Percentiles rank a stretch among this genome's conserved stretches.
Evolutionary conservation across 345 rosid genomes (phyloP).

Genomic region (Hibiscus mutabilis): DNA sequence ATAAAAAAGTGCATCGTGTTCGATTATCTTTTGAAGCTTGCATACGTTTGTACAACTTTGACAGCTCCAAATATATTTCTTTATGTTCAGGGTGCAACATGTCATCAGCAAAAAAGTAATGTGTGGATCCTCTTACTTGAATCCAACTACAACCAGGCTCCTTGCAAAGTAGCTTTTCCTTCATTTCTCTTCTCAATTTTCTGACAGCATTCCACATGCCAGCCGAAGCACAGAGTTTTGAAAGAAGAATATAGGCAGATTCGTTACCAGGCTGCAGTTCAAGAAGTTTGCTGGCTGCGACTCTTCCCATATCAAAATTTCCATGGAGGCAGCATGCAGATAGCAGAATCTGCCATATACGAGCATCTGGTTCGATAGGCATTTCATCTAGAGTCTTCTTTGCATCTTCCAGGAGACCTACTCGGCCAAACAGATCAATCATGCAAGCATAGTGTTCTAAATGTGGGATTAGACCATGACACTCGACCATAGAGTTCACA

Average conservation of each 20-base stretch:
- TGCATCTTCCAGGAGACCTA: slow-evolving; percentile 34
- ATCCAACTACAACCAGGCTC: slow-evolving; percentile 40
- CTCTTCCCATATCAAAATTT: slow-evolving; percentile 29
- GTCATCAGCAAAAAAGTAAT: slow-evolving; percentile 27
- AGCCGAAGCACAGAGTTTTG: slow-evolving; percentile 41
- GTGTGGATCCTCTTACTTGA: slow-evolving; percentile 22
- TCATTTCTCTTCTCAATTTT: slow-evolving; percentile 40
- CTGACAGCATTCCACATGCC: slow-evolving; percentile 35
- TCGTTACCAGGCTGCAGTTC: slow-evolving; percentile 36
- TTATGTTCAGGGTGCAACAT: slow-evolving; percentile 24
- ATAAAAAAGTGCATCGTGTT: background rate
- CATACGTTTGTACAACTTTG: slow-evolving; percentile 24
- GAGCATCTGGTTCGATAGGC: slow-evolving; percentile 33
- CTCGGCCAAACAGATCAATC: slow-evolving; percentile 40
- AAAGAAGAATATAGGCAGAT: slow-evolving; percentile 32
- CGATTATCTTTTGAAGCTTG: background rate
- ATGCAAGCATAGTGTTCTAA: slow-evolving; percentile 40
- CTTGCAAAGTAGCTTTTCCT: slow-evolving; percentile 29
- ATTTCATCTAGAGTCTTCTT: slow-evolving; percentile 33
- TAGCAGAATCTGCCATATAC: slow-evolving; percentile 36
- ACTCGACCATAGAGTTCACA: slow-evolving; percentile 21
- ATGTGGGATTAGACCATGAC: slow-evolving; percentile 30
- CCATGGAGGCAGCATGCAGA: slow-evolving; percentile 30
- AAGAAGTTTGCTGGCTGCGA: slow-evolving; percentile 38
- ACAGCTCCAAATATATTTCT: slow-evolving; percentile 22